Conservation (phyloP, 768 basidiomycete species). For the Crassisporium funariophilum region DNA sequence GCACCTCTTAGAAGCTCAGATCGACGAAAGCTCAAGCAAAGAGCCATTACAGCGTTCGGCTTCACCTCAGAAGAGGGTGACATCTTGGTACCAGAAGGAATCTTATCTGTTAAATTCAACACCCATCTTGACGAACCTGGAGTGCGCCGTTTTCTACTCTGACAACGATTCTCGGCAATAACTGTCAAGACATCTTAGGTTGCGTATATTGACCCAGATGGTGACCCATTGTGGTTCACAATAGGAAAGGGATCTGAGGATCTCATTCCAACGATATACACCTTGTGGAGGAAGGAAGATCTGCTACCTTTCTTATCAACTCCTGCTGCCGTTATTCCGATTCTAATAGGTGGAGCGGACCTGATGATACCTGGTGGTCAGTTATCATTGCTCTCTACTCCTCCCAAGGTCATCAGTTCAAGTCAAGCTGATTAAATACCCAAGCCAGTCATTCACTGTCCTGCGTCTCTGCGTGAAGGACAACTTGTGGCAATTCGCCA, state of each 20-base stretch:
- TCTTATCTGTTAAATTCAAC: slow-evolving; percentile 66
- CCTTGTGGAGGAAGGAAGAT: slow-evolving; percentile 73
- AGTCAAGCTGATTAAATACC: slow-evolving; percentile 14
- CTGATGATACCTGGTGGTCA: slow-evolving; percentile 86
- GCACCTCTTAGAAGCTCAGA: slow-evolving; percentile 76
- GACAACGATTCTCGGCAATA: slow-evolving; percentile 3
- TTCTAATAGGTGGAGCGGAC: slow-evolving; percentile 79
- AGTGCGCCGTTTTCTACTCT: slow-evolving; percentile 39
- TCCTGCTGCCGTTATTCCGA: slow-evolving; percentile 67
- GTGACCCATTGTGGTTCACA: slow-evolving; percentile 80
- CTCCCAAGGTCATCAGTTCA: background rate
- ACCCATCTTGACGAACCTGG: slow-evolving; percentile 68
- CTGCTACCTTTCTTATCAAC: slow-evolving; percentile 75
- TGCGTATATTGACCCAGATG: slow-evolving; percentile 61
- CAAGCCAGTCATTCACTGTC: slow-evolving; percentile 62
- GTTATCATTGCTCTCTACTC: slow-evolving; percentile 21
- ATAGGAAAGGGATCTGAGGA: slow-evolving; percentile 67
- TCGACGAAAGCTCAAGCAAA: slow-evolving; percentile 68
- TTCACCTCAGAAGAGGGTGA: slow-evolving; percentile 63
- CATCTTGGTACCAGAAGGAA: slow-evolving; percentile 71
- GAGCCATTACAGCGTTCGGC: slow-evolving; percentile 48
- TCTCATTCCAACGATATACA: slow-evolving; percentile 80
- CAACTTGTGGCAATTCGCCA: slow-evolving; percentile 68
- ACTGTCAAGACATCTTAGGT: slow-evolving; percentile 49
- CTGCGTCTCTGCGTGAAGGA: slow-evolving; percentile 41